phyloP scores from a whole-genome alignment of 257 asterid species.

The Salvia rosmarinus region DNA sequence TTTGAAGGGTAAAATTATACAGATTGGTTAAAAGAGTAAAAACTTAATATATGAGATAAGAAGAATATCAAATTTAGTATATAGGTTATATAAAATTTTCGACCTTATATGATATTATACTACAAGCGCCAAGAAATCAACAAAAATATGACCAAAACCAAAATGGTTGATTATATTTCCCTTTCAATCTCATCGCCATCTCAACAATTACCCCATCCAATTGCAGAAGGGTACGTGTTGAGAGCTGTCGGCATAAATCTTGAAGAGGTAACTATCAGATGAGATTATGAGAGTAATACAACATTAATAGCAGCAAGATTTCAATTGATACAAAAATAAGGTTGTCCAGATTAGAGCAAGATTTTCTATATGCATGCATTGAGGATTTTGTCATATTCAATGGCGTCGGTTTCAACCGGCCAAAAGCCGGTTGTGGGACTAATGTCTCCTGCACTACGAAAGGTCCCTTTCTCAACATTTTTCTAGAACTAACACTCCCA shows the following conservation, averaged over 20 bases:
- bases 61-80: no score
- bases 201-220: constrained; percentile 21
- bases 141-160: background rate
- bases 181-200: constrained; percentile 15
- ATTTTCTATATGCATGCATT: constrained; percentile 36
- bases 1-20: no score
- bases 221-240: constrained; percentile 10
- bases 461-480: constrained; percentile 41
- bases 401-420: constrained; percentile 29
- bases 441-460: constrained; percentile 29
- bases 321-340: background rate
- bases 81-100: no score
- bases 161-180: background rate
- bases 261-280: constrained; percentile 6
- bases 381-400: constrained; percentile 24
- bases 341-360: background rate
- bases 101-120: no score
- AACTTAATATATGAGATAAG: no score
- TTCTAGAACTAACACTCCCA: constrained; percentile 37
- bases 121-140: no score
- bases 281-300: background rate
- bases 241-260: constrained; percentile 22
- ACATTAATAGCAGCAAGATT: background rate
- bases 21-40: no score
- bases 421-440: constrained; percentile 38